Conservation (phyloP, 1,284 basidiomycete genomes). For the Vanrija humicola region DNA sequence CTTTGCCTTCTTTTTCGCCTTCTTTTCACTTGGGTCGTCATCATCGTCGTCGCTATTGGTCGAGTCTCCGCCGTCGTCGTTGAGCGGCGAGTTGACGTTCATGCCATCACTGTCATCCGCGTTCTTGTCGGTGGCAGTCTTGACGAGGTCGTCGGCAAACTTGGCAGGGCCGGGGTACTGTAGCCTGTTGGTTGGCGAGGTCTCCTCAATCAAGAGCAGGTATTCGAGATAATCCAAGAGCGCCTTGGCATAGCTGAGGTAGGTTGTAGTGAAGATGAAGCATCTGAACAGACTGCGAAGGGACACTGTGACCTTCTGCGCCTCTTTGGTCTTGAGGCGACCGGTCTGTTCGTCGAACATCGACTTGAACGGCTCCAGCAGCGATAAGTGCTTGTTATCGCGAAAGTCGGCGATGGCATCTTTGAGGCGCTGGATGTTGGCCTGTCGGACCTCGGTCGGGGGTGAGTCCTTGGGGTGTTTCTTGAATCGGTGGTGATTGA, state of each 20-base stretch:
- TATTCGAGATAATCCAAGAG: slow-evolving; percentile 42
- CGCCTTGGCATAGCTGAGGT: slow-evolving; percentile 39
- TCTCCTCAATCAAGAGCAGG: slow-evolving; percentile 40
- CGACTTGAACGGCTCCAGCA: slow-evolving; percentile 55
- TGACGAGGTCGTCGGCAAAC: slow-evolving; percentile 46
- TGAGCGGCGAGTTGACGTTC: not conserved
- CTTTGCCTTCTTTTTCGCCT: not conserved
- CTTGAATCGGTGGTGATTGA: slow-evolving; percentile 56
- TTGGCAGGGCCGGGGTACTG: slow-evolving; percentile 49
- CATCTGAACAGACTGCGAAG: slow-evolving; percentile 49
- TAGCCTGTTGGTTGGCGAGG: slow-evolving; percentile 43
- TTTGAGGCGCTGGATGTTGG: slow-evolving; percentile 46
- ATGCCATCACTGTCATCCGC: not conserved
- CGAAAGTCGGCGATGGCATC: slow-evolving; percentile 51
- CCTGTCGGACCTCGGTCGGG: slow-evolving; percentile 45
- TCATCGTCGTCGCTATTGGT: not conserved
- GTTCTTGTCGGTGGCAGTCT: slow-evolving; percentile 30
- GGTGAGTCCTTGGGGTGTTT: slow-evolving; percentile 24
- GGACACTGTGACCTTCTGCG: slow-evolving; percentile 14
- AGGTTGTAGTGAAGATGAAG: slow-evolving; percentile 49
- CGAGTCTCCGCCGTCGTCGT: slow-evolving; percentile 2
- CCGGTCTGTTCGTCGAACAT: slow-evolving; percentile 45
- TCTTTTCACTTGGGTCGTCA: not conserved
- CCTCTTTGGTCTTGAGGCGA: slow-evolving; percentile 4
- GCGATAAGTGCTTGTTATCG: slow-evolving; percentile 46